phyloP scores from a whole-genome alignment of 1,284 basidiomycete genomes.

The Ganoderma lucidum region DNA sequence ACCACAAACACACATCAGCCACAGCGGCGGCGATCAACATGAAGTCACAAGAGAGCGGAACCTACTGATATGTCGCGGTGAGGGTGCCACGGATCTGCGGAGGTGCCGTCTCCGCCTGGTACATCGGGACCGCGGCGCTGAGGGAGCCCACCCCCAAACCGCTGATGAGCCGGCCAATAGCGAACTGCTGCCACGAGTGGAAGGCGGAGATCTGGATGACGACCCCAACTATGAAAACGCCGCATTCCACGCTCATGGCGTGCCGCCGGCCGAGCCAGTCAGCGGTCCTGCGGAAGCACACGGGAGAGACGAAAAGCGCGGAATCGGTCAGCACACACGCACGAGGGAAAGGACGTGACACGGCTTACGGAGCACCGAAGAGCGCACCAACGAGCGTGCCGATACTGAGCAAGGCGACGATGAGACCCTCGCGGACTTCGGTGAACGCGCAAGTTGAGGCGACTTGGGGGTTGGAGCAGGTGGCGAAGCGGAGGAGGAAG shows the following conservation, averaged over 20 bases:
- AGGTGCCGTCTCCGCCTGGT: constrained; percentile 81
- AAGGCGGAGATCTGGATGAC: constrained; percentile 64
- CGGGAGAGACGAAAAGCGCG: neutral
- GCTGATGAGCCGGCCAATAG: constrained; percentile 74
- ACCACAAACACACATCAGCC: neutral
- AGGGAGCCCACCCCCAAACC: constrained; percentile 78
- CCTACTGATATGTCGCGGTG: constrained; percentile 48
- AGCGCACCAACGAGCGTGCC: constrained; percentile 73
- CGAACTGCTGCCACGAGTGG: constrained; percentile 66
- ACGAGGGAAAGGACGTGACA: neutral
- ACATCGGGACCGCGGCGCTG: constrained; percentile 81
- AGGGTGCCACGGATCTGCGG: constrained; percentile 81
- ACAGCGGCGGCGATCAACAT: neutral
- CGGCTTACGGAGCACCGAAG: constrained; percentile 63
- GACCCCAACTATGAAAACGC: constrained; percentile 75
- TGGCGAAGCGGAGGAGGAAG: constrained; percentile 71
- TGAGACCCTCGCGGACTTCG: constrained; percentile 64
- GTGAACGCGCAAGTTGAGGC: constrained; percentile 57
- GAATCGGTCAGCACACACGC: neutral
- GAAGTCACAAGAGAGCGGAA: neutral
- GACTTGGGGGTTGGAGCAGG: constrained; percentile 51
- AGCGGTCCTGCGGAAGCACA: constrained; percentile 48
- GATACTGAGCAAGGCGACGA: constrained; percentile 74
- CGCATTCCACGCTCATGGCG: constrained; percentile 76
- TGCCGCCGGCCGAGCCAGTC: constrained; percentile 74